Evolutionary conservation across 805 yeast genomes (phyloP).

Genomic region (Saccharomycopsis sp.): DNA sequence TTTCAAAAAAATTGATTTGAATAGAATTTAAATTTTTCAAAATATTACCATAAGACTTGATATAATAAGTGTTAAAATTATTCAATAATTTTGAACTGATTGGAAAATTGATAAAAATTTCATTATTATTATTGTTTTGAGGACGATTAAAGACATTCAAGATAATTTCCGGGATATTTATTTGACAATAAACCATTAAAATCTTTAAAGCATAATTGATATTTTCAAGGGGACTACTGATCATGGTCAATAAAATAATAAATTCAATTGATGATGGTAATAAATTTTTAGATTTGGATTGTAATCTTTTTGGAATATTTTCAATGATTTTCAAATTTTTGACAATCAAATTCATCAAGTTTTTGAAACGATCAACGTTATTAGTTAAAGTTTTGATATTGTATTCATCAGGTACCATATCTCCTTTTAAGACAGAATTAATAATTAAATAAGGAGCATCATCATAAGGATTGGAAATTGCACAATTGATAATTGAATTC

Average conservation of each 20-base stretch:
- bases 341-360: background rate
- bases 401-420: background rate
- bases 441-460: slow-evolving; percentile 11
- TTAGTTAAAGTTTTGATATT: background rate
- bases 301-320: slow-evolving; percentile 1
- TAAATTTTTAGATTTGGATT: background rate
- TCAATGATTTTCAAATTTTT: slow-evolving; percentile 5
- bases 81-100: background rate
- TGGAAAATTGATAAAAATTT: background rate
- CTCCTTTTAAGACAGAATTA: slow-evolving; percentile 1
- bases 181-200: background rate
- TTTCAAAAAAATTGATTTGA: background rate
- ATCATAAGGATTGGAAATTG: slow-evolving; percentile 4
- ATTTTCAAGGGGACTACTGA: background rate
- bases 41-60: background rate
- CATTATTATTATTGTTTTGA: background rate
- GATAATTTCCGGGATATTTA: background rate
- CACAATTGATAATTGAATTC: background rate
- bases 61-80: background rate
- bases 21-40: background rate
- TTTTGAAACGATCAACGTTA: background rate
- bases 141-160: background rate
- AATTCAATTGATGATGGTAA: slow-evolving; percentile 2
- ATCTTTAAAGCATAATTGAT: background rate
- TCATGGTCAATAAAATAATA: background rate